Conservation (phyloP, 768 basidiomycete species). For the Kwoniella mangroviensis region DNA sequence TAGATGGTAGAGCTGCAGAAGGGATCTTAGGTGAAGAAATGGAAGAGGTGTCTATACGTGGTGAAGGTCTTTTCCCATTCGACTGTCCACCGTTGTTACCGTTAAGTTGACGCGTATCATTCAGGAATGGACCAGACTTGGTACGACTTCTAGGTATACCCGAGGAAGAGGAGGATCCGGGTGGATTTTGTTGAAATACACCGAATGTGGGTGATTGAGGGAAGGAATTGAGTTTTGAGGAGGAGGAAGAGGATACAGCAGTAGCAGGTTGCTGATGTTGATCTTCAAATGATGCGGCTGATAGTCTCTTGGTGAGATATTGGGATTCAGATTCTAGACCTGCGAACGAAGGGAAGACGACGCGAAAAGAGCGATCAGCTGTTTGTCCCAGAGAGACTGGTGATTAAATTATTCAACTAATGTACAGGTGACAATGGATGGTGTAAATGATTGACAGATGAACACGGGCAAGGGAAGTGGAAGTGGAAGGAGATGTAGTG, state of each 20-base stretch:
- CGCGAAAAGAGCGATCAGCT: neutral
- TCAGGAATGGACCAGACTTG: neutral
- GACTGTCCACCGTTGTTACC: neutral
- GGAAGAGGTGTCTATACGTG: slow-evolving; percentile 4
- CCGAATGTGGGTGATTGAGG: slow-evolving; percentile 18
- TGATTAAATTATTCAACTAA: no score
- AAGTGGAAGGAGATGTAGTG: neutral
- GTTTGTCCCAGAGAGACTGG: no score
- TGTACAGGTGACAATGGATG: no score
- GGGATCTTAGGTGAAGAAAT: neutral
- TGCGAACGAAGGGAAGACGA: neutral
- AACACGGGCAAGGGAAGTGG: neutral
- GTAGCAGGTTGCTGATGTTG: neutral
- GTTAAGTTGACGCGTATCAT: slow-evolving; percentile 5
- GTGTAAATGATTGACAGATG: no score
- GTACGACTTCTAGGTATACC: slow-evolving; percentile 10
- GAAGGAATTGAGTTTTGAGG: neutral
- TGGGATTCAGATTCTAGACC: slow-evolving; percentile 40
- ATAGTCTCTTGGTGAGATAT: slow-evolving; percentile 38
- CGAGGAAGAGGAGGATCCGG: slow-evolving; percentile 3
- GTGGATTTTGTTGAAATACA: slow-evolving; percentile 10
- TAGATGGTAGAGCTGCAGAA: neutral
- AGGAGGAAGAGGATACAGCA: neutral
- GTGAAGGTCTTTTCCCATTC: neutral
- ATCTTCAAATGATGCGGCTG: slow-evolving; percentile 25